Percentiles rank a stretch among this genome's conserved stretches.
Evolutionary conservation across 78 protist genomes (phyloP).

Genomic region (Dictyostelium discoideum): DNA sequence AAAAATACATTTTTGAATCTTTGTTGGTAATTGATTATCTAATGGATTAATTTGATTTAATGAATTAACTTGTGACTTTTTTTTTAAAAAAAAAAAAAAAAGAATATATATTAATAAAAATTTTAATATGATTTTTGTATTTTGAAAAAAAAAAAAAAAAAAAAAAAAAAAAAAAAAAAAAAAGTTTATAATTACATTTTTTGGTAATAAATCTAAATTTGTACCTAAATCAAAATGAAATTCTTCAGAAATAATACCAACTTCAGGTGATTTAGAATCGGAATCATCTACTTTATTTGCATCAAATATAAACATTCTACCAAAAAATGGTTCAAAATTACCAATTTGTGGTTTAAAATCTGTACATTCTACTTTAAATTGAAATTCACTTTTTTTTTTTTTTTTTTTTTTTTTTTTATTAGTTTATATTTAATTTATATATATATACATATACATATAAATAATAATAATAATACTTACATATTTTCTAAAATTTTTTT

Average conservation of each 20-base stretch:
- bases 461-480: background rate
- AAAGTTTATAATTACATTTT: constrained; percentile 4
- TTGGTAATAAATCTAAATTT: constrained; percentile 50
- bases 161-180: too few relatives aligned
- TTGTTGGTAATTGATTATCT: constrained; percentile 24
- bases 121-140: background rate
- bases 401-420: too few relatives aligned
- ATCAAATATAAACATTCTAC: constrained; percentile 77
- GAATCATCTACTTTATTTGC: constrained; percentile 16
- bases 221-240: constrained; percentile 73
- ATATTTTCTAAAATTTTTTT: background rate
- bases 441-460: too few relatives aligned
- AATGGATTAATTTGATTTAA: constrained; percentile 26
- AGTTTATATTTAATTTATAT: too few relatives aligned
- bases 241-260: constrained; percentile 40
- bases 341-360: constrained; percentile 63
- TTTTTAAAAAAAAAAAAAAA: background rate
- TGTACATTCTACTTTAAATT: constrained; percentile 38
- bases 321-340: constrained; percentile 81
- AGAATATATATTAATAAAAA: background rate
- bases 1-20: constrained; percentile 34
- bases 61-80: background rate
- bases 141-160: too few relatives aligned
- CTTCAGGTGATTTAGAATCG: background rate
- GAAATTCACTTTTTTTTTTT: background rate